These are phyloP conservation scores for Maudiozyma pseudohumilis DNA, from an alignment of 805 yeast species.

Conservation along the genomic window DNA sequence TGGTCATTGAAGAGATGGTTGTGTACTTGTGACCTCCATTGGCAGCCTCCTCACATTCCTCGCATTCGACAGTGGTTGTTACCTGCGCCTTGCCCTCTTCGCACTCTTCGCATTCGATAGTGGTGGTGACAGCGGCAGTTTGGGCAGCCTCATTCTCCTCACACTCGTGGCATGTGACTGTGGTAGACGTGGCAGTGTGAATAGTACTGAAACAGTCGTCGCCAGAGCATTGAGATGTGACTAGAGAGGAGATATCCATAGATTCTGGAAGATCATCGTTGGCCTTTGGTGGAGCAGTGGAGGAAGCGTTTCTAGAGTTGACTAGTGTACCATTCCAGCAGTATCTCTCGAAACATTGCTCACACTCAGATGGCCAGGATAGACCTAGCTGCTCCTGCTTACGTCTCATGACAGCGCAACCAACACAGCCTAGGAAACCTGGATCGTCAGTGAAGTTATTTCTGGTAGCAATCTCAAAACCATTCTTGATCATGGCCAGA, in stretches of 20 bases:
- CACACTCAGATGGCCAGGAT: conserved; percentile 55
- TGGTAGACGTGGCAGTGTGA: conserved; percentile 2
- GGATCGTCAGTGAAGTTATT: conserved; percentile 56
- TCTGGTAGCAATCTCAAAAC: conserved; percentile 61
- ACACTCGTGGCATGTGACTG: conserved; percentile 2
- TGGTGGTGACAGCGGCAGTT: not conserved
- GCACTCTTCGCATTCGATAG: not conserved
- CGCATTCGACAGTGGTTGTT: not conserved
- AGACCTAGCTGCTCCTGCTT: conserved; percentile 57
- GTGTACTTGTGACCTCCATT: not conserved
- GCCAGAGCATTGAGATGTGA: not conserved
- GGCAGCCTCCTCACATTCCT: not conserved
- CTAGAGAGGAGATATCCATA: conserved; percentile 2
- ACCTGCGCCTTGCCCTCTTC: not conserved
- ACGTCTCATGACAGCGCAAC: conserved; percentile 76
- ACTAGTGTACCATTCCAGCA: conserved; percentile 61
- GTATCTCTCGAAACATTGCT: conserved; percentile 55
- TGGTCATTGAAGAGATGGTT: not conserved
- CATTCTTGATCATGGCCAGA: conserved; percentile 54
- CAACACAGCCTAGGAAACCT: conserved; percentile 65
- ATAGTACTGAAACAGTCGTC: conserved; percentile 1
- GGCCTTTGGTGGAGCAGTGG: conserved; percentile 2
- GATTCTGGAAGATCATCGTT: conserved; percentile 1
- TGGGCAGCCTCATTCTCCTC: not conserved
- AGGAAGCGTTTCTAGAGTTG: conserved; percentile 2